Percentiles rank a stretch among this genome's conserved stretches.
These are phyloP conservation scores for Polyporus tsugae DNA, from an alignment of 1,284 basidiomycete species.

Conservation along the genomic window DNA sequence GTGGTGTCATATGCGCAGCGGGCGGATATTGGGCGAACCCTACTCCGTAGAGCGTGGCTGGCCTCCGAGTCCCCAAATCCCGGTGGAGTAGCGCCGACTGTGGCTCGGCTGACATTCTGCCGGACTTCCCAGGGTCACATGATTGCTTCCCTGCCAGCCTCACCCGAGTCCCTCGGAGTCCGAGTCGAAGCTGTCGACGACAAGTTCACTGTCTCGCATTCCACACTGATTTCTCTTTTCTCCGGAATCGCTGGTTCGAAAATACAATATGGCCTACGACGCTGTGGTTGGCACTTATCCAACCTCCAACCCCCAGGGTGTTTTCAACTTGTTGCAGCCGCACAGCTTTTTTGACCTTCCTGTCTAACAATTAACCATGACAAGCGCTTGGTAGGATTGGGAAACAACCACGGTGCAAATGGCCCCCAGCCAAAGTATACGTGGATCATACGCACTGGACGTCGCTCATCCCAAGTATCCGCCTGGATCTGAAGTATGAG, in stretches of 20 bases:
- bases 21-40: conserved; percentile 4
- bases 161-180: no score
- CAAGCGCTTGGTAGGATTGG: background rate
- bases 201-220: no score
- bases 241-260: background rate
- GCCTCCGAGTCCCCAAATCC: background rate
- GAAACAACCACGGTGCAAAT: background rate
- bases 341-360: background rate
- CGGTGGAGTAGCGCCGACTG: no score
- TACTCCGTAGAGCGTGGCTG: background rate
- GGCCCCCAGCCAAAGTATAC: background rate
- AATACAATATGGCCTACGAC: background rate
- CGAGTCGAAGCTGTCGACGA: no score
- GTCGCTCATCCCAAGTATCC: background rate
- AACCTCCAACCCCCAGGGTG: background rate
- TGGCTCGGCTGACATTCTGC: background rate
- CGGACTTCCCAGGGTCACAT: background rate
- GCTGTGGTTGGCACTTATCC: background rate
- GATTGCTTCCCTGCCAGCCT: background rate
- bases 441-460: background rate
- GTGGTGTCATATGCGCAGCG: background rate
- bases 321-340: background rate
- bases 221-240: no score
- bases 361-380: background rate
- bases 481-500: no score